phyloP scores from a whole-genome alignment of 2,329 filamentous ascomycete genomes.

The Colletotrichum trifolii region DNA sequence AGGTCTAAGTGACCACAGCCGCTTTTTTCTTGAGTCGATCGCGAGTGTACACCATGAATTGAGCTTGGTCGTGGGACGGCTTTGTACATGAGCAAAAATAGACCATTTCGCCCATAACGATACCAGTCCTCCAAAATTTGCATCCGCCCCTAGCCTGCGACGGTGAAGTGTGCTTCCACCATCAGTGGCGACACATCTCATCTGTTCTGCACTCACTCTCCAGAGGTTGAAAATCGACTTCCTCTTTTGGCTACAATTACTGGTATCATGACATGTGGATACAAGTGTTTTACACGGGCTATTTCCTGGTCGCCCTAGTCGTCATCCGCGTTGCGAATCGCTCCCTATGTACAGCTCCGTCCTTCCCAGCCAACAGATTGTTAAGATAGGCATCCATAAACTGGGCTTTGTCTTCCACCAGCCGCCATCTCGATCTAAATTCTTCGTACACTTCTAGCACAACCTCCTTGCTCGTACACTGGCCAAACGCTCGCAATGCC shows the following conservation, averaged over 20 bases:
- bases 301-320: background rate
- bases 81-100: constrained; percentile 48
- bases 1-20: constrained; percentile 46
- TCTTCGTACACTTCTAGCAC: constrained; percentile 66
- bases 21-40: constrained; percentile 30
- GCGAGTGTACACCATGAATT: constrained; percentile 36
- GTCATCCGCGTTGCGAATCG: background rate
- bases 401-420: constrained; percentile 51
- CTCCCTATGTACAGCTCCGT: constrained; percentile 30
- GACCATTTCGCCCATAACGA: constrained; percentile 41
- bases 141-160: too few relatives aligned
- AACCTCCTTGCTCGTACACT: constrained; percentile 62
- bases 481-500: constrained; percentile 72
- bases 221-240: too few relatives aligned
- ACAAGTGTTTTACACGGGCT: constrained; percentile 10
- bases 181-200: too few relatives aligned
- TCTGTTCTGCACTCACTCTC: too few relatives aligned
- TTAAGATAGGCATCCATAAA: constrained; percentile 61
- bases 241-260: constrained; percentile 4
- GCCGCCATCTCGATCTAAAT: constrained; percentile 60
- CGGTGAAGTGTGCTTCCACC: too few relatives aligned
- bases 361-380: constrained; percentile 50
- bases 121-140: background rate
- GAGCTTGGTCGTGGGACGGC: constrained; percentile 40
- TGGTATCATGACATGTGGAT: constrained; percentile 34